Evolutionary conservation across 225 moss, liverwort and hornwort species (phyloP).

Genomic region (Marchantia polymorpha): DNA sequence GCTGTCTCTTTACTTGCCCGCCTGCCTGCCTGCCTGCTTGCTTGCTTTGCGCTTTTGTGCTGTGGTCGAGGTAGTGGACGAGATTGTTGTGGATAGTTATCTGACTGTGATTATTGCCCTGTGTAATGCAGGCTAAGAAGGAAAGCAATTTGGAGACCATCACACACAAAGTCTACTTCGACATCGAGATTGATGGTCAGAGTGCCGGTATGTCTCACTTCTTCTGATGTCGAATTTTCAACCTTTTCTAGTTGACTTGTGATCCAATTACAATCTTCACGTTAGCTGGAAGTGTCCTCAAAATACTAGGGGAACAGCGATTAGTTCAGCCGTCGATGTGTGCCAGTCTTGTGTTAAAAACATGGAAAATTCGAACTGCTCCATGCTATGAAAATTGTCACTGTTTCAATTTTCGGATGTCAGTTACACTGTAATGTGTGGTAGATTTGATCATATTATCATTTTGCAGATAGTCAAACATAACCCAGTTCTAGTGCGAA

Average conservation of each 20-base stretch:
- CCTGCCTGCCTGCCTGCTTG: neutral
- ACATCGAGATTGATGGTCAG: conserved; percentile 62
- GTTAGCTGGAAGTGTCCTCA: neutral
- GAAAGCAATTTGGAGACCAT: conserved; percentile 53
- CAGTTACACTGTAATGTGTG: too few relatives aligned
- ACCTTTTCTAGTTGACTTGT: neutral
- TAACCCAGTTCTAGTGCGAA: too few relatives aligned
- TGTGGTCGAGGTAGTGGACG: neutral
- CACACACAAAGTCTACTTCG: conserved; percentile 77
- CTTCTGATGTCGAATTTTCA: neutral
- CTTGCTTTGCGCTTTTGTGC: neutral
- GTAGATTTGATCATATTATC: too few relatives aligned
- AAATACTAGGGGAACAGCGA: too few relatives aligned
- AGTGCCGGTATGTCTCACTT: conserved; percentile 33
- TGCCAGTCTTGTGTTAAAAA: too few relatives aligned
- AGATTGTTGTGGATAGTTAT: neutral
- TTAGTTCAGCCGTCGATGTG: too few relatives aligned
- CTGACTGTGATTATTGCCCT: neutral
- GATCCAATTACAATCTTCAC: neutral
- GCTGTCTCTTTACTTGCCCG: neutral
- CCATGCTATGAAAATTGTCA: too few relatives aligned
- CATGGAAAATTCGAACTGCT: too few relatives aligned
- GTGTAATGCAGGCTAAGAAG: conserved; percentile 51
- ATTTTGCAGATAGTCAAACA: too few relatives aligned
- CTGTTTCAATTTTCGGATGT: too few relatives aligned